Conservation (phyloP, 2,329 filamentous ascomycete species). For the Biscogniauxia sp. region DNA sequence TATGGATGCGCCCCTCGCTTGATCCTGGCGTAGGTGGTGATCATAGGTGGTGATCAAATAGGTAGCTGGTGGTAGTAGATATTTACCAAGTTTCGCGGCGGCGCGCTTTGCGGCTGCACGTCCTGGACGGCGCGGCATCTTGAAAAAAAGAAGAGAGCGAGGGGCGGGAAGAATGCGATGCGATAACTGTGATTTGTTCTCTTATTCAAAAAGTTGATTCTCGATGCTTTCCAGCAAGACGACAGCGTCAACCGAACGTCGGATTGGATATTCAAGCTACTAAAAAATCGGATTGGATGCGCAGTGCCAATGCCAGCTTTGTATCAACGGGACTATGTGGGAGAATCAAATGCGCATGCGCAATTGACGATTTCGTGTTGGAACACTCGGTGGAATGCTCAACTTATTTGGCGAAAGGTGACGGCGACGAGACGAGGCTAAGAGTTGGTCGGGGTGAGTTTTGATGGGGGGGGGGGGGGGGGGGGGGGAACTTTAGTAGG, state of each 20-base stretch:
- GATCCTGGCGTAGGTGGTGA: background rate
- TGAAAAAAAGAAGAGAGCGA: background rate
- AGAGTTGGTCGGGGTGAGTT: background rate
- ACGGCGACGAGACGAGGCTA: background rate
- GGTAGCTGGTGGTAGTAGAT: background rate
- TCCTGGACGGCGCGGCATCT: constrained; percentile 39
- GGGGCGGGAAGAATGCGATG: background rate
- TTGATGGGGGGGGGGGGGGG: too few species aligned
- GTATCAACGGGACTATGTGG: background rate
- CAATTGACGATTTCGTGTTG: background rate
- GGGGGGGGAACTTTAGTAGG: too few species aligned
- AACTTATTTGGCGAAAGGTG: background rate
- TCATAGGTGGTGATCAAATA: background rate
- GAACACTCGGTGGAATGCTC: background rate
- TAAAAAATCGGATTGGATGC: background rate
- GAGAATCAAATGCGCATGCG: background rate
- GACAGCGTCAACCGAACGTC: too few species aligned
- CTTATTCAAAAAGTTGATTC: background rate
- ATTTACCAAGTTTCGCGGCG: constrained; percentile 42
- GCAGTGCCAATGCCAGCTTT: background rate
- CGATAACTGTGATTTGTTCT: background rate
- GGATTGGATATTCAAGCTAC: background rate
- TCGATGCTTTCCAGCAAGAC: background rate
- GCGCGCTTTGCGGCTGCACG: constrained; percentile 45
- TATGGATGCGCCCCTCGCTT: too few species aligned